Conservation (phyloP, 805 yeast species). For the Lipomyces chichibuensis region DNA sequence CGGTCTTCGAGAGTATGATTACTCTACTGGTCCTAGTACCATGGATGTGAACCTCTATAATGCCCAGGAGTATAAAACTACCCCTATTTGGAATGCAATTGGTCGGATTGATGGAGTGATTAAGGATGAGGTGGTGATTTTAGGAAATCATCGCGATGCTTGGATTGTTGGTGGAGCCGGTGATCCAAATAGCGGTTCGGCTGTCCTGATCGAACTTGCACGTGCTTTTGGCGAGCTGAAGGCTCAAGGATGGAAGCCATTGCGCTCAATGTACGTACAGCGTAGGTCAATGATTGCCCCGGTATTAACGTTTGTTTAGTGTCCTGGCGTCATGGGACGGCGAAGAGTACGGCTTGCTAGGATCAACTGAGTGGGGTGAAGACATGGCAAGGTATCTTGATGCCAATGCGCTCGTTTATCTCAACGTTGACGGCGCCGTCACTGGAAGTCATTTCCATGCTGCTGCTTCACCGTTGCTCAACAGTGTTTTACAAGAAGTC, state of each 20-base stretch:
- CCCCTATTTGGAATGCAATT: constrained; percentile 65
- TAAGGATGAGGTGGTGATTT: constrained; percentile 57
- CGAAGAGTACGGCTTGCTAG: constrained; percentile 70
- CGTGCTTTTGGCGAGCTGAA: constrained; percentile 58
- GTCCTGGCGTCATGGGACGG: constrained; percentile 81
- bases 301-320: constrained; percentile 3
- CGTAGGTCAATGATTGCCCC: background rate
- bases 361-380: constrained; percentile 80
- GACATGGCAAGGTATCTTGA: constrained; percentile 53
- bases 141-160: constrained; percentile 81
- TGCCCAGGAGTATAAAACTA: constrained; percentile 62
- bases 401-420: constrained; percentile 62
- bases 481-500: constrained; percentile 50
- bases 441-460: constrained; percentile 57
- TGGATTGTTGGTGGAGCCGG: constrained; percentile 81
- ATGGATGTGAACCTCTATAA: constrained; percentile 58
- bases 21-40: constrained; percentile 57
- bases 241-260: constrained; percentile 69
- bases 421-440: constrained; percentile 70
- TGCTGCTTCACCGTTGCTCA: constrained; percentile 63
- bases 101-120: constrained; percentile 62
- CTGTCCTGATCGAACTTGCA: constrained; percentile 65
- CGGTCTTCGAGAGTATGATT: constrained; percentile 50
- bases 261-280: constrained; percentile 55
- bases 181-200: constrained; percentile 77